Evolutionary conservation across 345 rosid species (phyloP).

Genomic region (Eucalyptus decipiens): DNA sequence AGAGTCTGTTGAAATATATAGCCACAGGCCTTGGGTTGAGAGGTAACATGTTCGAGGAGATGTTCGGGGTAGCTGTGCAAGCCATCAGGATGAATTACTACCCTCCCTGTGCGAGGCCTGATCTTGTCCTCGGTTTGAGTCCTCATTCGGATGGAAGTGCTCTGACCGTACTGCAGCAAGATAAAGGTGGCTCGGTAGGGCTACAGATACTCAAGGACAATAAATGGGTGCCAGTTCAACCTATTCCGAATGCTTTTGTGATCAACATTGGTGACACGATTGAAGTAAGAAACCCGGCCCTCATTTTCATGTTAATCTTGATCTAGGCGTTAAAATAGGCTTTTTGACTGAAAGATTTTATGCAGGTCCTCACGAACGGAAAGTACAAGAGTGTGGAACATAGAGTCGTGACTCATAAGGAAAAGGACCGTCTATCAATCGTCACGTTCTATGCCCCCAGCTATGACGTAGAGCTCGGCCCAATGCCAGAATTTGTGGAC

Average conservation of each 20-base stretch:
- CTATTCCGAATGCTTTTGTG: constrained; percentile 55
- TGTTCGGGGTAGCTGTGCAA: constrained; percentile 77
- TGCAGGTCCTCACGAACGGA: constrained; percentile 89
- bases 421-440: constrained; percentile 75
- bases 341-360: background rate
- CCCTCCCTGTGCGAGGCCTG: constrained; percentile 92
- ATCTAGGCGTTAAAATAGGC: background rate
- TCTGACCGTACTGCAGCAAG: constrained; percentile 83
- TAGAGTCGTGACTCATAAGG: constrained; percentile 70
- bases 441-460: constrained; percentile 94
- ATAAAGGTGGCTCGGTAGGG: constrained; percentile 48
- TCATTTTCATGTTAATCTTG: background rate
- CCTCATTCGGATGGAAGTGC: constrained; percentile 99
- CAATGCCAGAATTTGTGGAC: constrained; percentile 63
- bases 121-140: constrained; percentile 91
- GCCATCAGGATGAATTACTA: constrained; percentile 98
- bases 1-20: constrained; percentile 41
- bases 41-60: constrained; percentile 43
- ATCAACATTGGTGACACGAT: constrained; percentile 90
- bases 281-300: constrained; percentile 25
- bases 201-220: constrained; percentile 76
- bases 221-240: constrained; percentile 60
- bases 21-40: constrained; percentile 58
- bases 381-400: constrained; percentile 93
- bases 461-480: constrained; percentile 79